Evolutionary conservation across 83 land plant genomes (phyloP), one percentile per base, ranked within the genome.

Genomic region (Diphasiastrum complanatum): DNA sequence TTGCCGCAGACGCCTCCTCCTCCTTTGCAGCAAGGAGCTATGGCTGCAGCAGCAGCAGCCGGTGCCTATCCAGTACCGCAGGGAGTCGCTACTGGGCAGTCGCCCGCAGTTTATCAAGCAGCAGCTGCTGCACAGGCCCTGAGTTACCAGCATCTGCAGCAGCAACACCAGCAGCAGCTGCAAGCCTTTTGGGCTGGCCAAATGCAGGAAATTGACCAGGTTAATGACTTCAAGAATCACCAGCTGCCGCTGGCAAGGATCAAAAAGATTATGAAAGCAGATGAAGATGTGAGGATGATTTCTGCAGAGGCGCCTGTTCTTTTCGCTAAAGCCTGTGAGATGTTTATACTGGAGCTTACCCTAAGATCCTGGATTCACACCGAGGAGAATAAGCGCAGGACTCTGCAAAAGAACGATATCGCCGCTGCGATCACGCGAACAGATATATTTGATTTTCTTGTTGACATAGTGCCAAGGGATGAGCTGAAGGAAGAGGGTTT

Each of bases 161-260:
- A 82, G 56, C 79, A 82, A 72, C 85, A 81, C 29, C 78, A 83
- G 45, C 83, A 83, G 65, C 86, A 83, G 45, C 75, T 83, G n/a
- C 83, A 83, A 55, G 38, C 71, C 55, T 83, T 83, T 63, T 83
- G 86, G 86, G 52, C 61, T 35, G 69, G 65, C 69, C 86, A 83
- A 38, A 65, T 75, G 55, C 83, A 76, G 34, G 86, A 80, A 51
- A 79, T 83, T 56, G 86, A 83, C 53, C 78, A 79, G 47, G 80
- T 52, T n/a, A 60, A 33, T 45, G 83, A 83, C 35, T 83, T 77
- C 78, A 83, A 71, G 71, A 83, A 73, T 75, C 86, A 83, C 69
- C 74, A 76, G 57, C 78, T 83, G 34, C 86, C 86, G 0, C 78
- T 83, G 16, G 83, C 83, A 0, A 73, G 83, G 35, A 83, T 83